Evolutionary conservation across 306 rosid genomes (phyloP).

Genomic region (Purshia tridentata): DNA sequence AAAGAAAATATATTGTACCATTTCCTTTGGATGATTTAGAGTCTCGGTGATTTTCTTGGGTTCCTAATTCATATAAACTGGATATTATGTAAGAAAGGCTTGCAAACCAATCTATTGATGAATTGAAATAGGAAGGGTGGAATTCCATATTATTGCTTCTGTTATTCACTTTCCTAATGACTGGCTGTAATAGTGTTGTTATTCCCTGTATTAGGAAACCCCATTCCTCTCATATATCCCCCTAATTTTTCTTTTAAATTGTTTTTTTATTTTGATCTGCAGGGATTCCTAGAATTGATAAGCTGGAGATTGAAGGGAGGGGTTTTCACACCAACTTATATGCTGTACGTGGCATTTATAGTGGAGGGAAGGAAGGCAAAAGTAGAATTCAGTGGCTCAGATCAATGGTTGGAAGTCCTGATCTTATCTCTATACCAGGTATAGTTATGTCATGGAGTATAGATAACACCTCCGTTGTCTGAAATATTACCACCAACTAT

Average conservation of each 20-base stretch:
- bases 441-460: slow-evolving; percentile 24
- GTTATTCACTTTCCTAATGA: background rate
- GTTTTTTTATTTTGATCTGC: slow-evolving; percentile 3
- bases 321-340: slow-evolving; percentile 97
- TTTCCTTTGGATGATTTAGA: slow-evolving; percentile 3
- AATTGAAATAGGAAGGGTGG: background rate
- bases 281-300: slow-evolving; percentile 90
- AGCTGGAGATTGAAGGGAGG: slow-evolving; percentile 96
- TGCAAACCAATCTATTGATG: background rate
- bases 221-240: slow-evolving; percentile 4
- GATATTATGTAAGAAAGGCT: background rate
- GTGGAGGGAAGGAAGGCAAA: slow-evolving; percentile 99
- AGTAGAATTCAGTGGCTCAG: slow-evolving; percentile 97
- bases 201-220: background rate
- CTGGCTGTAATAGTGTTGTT: background rate
- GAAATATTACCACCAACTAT: too few species aligned
- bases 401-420: slow-evolving; percentile 99
- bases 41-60: background rate
- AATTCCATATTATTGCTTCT: slow-evolving; percentile 9
- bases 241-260: slow-evolving; percentile 9
- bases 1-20: background rate
- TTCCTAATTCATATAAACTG: background rate
- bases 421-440: slow-evolving; percentile 96
- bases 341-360: slow-evolving; percentile 83
- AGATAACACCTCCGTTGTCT: too few species aligned